Evolutionary conservation across 139 green algal genomes (phyloP).

Genomic region (Trebouxia sp.): DNA sequence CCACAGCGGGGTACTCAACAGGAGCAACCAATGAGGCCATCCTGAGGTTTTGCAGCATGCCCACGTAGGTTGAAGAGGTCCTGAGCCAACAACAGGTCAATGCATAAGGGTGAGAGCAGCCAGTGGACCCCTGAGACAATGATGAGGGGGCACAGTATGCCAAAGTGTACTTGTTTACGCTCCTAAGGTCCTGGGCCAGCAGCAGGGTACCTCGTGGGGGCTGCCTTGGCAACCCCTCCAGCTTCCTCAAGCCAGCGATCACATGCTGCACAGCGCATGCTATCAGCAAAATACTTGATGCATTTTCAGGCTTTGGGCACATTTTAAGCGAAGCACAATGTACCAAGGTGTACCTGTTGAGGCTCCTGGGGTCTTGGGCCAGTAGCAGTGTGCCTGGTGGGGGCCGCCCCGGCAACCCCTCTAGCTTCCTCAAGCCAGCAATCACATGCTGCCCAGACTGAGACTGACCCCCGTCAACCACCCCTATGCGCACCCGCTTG

Average conservation of each 20-base stretch:
- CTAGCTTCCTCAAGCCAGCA: conserved; percentile 11
- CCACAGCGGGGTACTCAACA: too few species aligned
- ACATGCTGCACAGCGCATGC: neutral
- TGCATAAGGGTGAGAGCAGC: too few species aligned
- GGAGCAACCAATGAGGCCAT: too few species aligned
- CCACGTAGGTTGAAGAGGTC: too few species aligned
- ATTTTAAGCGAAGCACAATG: too few species aligned
- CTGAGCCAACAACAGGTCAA: too few species aligned
- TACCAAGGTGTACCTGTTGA: conserved; percentile 30
- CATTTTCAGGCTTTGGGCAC: too few species aligned
- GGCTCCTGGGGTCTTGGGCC: conserved; percentile 30
- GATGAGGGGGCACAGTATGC: too few species aligned
- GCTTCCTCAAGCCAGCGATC: conserved; percentile 17
- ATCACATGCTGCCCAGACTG: conserved; percentile 3
- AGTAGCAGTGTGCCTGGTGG: conserved; percentile 36
- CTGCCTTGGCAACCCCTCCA: neutral
- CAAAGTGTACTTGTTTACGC: conserved; percentile 29
- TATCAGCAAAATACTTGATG: too few species aligned
- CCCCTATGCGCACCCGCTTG: conserved; percentile 5
- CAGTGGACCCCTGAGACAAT: too few species aligned
- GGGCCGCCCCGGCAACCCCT: neutral
- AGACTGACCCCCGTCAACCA: neutral
- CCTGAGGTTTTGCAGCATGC: too few species aligned
- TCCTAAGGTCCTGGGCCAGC: conserved; percentile 31
- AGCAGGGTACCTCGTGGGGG: conserved; percentile 31